Conservation (phyloP, 495 filamentous ascomycete genomes). For the Aspergillus panamensis region DNA sequence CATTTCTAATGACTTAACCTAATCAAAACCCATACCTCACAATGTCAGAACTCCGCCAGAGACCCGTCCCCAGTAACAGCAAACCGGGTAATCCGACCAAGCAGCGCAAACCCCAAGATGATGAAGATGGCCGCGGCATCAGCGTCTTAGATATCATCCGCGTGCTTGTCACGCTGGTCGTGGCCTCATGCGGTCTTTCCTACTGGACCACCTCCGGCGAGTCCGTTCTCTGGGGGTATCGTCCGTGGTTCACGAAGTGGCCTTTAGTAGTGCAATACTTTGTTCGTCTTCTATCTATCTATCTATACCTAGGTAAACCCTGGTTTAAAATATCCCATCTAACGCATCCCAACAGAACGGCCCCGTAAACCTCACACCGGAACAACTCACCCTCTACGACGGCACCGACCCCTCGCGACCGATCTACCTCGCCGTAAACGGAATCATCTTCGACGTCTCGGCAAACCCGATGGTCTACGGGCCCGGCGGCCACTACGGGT, state of each 20-base stretch:
- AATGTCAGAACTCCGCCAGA: constrained; percentile 44
- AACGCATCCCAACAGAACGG: too few species aligned
- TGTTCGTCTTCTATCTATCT: constrained; percentile 38
- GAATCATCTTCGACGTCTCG: constrained; percentile 90
- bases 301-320: too few species aligned
- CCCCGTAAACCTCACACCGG: constrained; percentile 62
- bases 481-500: constrained; percentile 80
- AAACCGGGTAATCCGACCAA: too few species aligned
- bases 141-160: constrained; percentile 71
- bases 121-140: constrained; percentile 33
- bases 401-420: constrained; percentile 71
- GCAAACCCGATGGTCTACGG: constrained; percentile 74
- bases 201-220: constrained; percentile 75
- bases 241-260: constrained; percentile 64
- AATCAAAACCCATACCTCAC: background rate
- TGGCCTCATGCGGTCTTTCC: constrained; percentile 68
- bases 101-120: background rate
- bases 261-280: constrained; percentile 60
- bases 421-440: constrained; percentile 90
- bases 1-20: background rate
- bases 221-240: constrained; percentile 63
- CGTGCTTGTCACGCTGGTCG: constrained; percentile 62
- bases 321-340: too few species aligned
- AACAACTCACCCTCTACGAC: constrained; percentile 70
- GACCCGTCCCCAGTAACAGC: constrained; percentile 11